Evolutionary conservation across 179 eudicot species (phyloP), one percentile per base, ranked within the genome.

Genomic region (Corrigiola litoralis): DNA sequence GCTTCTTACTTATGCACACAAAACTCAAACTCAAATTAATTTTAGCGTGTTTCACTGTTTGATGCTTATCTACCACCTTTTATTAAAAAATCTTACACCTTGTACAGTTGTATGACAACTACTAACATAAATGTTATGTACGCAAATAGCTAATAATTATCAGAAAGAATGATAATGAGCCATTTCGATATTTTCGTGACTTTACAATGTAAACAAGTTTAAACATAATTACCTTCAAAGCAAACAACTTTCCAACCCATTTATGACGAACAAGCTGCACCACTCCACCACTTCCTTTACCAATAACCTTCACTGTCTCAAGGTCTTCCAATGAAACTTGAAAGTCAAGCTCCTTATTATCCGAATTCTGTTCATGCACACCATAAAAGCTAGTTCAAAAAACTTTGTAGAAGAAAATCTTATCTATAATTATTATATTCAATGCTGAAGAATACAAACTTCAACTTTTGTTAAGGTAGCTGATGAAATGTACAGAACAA

Each of bases 181-280:
- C 23, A 57, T n/a, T 7, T 25, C 5, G 9, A 31, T 4, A 54
- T 29, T 54, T 40, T 29, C n/a, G 23, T 9, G n/a, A 7, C 40
- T 27, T 14, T 10, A 13, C 12, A 14, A 32, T 42, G 27, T n/a
- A 60, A 40, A 24, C 40, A 20, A 37, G n/a, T n/a, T n/a, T 32
- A 70, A 48, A 37, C 5, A 53, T 28, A 66, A 73, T 73, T 77
- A 92, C 98, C 98, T 92, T 92, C 78, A 92, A 76, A 67, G 98
- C 98, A 82, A 90, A 92, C 48, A 87, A 72, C 17, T 78, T 90
- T 61, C 92, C 98, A 25, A 75, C 85, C 98, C 96, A 90, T 75
- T 92, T 92, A 70, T 92, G 96, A 69, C 90, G 96, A 63, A 90
- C 98, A 74, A 92, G 96, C 75, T 90, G 98, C 70, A 92, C 98